Conservation (phyloP, 2,329 filamentous ascomycete genomes). For the Aurifilum marmelostoma region DNA sequence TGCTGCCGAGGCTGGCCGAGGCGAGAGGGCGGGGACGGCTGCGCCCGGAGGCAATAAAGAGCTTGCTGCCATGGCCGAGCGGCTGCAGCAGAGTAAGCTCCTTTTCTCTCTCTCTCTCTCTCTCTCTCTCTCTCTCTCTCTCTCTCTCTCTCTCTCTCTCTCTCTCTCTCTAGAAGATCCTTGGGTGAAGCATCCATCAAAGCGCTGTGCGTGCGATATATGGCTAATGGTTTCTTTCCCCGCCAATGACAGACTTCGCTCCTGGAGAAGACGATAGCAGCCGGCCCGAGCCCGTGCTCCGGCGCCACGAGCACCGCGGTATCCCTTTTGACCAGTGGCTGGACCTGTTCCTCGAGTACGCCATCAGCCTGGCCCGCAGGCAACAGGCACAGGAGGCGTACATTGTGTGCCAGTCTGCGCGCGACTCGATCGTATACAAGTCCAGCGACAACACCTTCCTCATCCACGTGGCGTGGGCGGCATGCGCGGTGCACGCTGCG, state of each 20-base stretch:
- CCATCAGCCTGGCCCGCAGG: slow-evolving; percentile 71
- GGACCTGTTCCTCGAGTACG: slow-evolving; percentile 86
- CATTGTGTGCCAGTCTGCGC: slow-evolving; percentile 75
- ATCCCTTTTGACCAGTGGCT: slow-evolving; percentile 86
- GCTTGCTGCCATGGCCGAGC: slow-evolving; percentile 59
- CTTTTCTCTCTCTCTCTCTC: background rate
- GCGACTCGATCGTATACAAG: slow-evolving; percentile 81
- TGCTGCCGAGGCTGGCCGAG: slow-evolving; percentile 30
- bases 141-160: too few relatives aligned
- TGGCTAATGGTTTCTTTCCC: slow-evolving; percentile 11
- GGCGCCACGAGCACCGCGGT: slow-evolving; percentile 57
- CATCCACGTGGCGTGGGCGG: slow-evolving; percentile 78
- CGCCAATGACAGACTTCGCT: slow-evolving; percentile 36
- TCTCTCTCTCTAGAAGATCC: too few relatives aligned
- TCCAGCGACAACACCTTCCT: slow-evolving; percentile 67
- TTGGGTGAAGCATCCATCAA: too few relatives aligned
- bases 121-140: too few relatives aligned
- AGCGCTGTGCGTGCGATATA: too few relatives aligned
- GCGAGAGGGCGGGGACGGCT: slow-evolving; percentile 16
- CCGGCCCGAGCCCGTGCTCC: slow-evolving; percentile 35
- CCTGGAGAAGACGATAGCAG: slow-evolving; percentile 38
- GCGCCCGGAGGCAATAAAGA: slow-evolving; percentile 42
- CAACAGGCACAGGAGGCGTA: slow-evolving; percentile 75
- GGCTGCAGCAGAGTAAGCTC: slow-evolving; percentile 56
- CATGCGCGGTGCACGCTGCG: slow-evolving; percentile 77